These are phyloP conservation scores for Magnaporthiopsis rhizophila DNA, from an alignment of 2,329 filamentous ascomycete genomes.

Conservation along the genomic window DNA sequence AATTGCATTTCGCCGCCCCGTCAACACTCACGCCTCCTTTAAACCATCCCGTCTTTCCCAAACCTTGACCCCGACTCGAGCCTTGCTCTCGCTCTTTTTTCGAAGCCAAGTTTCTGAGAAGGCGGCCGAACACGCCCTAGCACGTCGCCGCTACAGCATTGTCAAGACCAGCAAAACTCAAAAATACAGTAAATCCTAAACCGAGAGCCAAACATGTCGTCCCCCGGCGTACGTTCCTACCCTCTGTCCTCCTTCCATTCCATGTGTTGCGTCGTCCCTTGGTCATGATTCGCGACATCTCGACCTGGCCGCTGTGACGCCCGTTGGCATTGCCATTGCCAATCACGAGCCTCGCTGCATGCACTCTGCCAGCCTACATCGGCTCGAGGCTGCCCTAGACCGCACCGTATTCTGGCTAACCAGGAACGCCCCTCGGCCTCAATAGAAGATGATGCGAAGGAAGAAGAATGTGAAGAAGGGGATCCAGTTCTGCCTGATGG, in stretches of 20 bases:
- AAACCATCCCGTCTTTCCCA: constrained; percentile 8
- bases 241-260: not conserved
- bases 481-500: constrained; percentile 99
- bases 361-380: not conserved
- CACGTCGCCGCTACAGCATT: not conserved
- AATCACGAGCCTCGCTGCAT: not conserved
- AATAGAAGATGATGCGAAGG: constrained; percentile 87
- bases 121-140: not conserved
- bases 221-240: constrained; percentile 25
- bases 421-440: constrained; percentile 13
- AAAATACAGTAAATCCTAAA: not conserved
- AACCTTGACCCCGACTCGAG: constrained; percentile 1
- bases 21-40: constrained; percentile 17
- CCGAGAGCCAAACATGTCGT: constrained; percentile 17
- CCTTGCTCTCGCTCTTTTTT: not conserved
- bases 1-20: constrained; percentile 26
- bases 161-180: not conserved
- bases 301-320: not conserved
- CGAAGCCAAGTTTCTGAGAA: constrained; percentile 10
- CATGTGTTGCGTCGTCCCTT: not conserved
- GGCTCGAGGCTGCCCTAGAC: not conserved
- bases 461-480: constrained; percentile 99
- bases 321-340: not conserved
- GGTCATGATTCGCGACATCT: not conserved
- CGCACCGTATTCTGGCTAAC: constrained; percentile 16